Evolutionary conservation across 2,329 filamentous ascomycete genomes (phyloP), one percentile per base, ranked within the genome.

Genomic region (Fusarium sp.): DNA sequence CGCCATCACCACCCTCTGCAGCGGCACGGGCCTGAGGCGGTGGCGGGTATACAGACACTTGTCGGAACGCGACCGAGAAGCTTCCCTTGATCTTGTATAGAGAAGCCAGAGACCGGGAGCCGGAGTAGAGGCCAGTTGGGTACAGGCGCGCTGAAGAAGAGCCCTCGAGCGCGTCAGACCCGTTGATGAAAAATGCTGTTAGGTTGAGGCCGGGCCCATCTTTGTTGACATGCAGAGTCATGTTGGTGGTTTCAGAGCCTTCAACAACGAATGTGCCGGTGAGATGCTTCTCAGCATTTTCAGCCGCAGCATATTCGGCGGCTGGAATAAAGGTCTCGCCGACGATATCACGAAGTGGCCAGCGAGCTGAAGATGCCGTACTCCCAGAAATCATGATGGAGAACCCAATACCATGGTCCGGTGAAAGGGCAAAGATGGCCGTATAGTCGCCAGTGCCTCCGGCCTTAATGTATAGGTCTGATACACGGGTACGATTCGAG

Each of bases 341-440:
- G 4, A 69, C 34, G 5, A 49, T 11, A 2, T 65, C 49, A 2
- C 67, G 60, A 1, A 73, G 47, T 3, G 60, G 52, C 41, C 57
- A 64, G 6, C 61, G 59, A 1, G 52, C 68, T 0, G 40, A 8
- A 7, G 67, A 53, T 2, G 71, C 68, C 0, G 61, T 62, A 0
- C 46, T 28, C 0, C 73, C 72, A 1, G 71, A 73, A 3, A 70
- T 39, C 13, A 75, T 32, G 8, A 76, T 36, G 7, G 69, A 65
- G 44, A 70, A 74, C 6, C 65, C 65, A 5, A 68, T 38, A 2
- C 65, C 65, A 6, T 68, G 65, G 6, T 68, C 65, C 0, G 65
- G 65, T 1, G 65, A 56, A 2, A 68, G 41, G 2, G 53, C 59
- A 3, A 68, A 29, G 0, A 55, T 46, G 1, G 48, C 51, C 2